Evolutionary conservation across 179 eudicot species (phyloP), one percentile per base, ranked within the genome.

Genomic region (Silene coronaria): DNA sequence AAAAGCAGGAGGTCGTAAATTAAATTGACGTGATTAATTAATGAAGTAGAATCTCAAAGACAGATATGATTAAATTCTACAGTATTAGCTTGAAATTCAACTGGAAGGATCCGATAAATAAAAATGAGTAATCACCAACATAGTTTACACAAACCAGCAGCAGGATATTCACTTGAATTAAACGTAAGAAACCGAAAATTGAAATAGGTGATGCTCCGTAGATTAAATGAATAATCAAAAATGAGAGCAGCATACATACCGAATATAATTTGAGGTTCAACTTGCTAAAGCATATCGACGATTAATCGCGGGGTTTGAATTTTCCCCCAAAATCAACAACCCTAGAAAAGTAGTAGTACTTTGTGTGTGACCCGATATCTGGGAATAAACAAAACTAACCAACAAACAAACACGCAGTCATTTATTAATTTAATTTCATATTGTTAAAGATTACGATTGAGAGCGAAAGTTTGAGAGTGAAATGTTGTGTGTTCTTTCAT

Each of bases 331-430:
- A 64, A 27, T 28, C 11, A 70, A 63, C 46, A 77, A 71, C 80
- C 80, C 80, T 77, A 77, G 64, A 77, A 75, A 77, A 28, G 73
- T 12, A 10, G 73, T 12, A 10, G 27, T 58, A n/a, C 48, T 32
- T 22, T 3, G 17, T 38, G 27, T 77, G 45, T 67, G 36, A 76
- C 67, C 79, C 26, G 27, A 38, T 76, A 60, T 61, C 27, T 23
- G 55, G 69, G 51, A 34, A 55, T 21, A 23, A n/a, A n/a, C n/a
- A n/a, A n/a, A n/a, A 38, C 12, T 24, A 70, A 19, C 55, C 13
- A 55, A 65, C 64, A 27, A 46, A 70, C 73, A 5, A 23, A 51
- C 61, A 30, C 38, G 38, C 38, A 34, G 8, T 34, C 3, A 34
- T 34, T 34, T 3, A 32, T 32, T 32, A 32, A 1, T 32, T 32